A percentile compares a stretch with the other conserved stretches of the same genome.
phyloP scores from a whole-genome alignment of 2,329 filamentous ascomycete genomes.

The Penicillium sp. region DNA sequence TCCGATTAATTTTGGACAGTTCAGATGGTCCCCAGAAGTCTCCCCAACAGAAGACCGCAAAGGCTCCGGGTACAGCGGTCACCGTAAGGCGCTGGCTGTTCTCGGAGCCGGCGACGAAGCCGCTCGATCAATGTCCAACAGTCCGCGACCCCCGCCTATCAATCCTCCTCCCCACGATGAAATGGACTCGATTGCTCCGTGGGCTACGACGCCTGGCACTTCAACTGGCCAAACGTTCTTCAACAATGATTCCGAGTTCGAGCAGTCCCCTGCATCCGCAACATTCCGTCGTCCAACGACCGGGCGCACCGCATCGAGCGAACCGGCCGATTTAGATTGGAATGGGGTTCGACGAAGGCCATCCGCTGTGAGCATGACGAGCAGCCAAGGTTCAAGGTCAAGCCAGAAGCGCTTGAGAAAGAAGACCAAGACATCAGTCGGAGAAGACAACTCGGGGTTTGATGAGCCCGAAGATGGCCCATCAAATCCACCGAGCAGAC shows the following conservation, averaged over 20 bases:
- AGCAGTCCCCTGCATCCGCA: slow-evolving; percentile 63
- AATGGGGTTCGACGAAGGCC: slow-evolving; percentile 74
- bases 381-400: slow-evolving; percentile 78
- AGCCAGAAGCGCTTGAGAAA: slow-evolving; percentile 73
- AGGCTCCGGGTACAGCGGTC: slow-evolving; percentile 31
- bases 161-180: slow-evolving; percentile 22
- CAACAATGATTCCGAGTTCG: slow-evolving; percentile 39
- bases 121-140: slow-evolving; percentile 21
- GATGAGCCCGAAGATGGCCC: slow-evolving; percentile 66
- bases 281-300: slow-evolving; percentile 59
- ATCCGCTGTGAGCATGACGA: slow-evolving; percentile 83
- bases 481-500: slow-evolving; percentile 32
- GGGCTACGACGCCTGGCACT: slow-evolving; percentile 26
- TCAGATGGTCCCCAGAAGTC: slow-evolving; percentile 36
- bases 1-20: slow-evolving; percentile 33
- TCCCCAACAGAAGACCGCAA: slow-evolving; percentile 40
- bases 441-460: slow-evolving; percentile 75
- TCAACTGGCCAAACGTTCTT: slow-evolving; percentile 35
- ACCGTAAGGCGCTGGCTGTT: slow-evolving; percentile 35
- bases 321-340: slow-evolving; percentile 61
- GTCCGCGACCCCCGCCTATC: slow-evolving; percentile 22
- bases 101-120: slow-evolving; percentile 30
- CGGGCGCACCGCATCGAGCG: slow-evolving; percentile 53
- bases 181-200: slow-evolving; percentile 31
- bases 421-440: slow-evolving; percentile 88